Evolutionary conservation across 1,284 basidiomycete species (phyloP).

Genomic region (Puccinia triticina): DNA sequence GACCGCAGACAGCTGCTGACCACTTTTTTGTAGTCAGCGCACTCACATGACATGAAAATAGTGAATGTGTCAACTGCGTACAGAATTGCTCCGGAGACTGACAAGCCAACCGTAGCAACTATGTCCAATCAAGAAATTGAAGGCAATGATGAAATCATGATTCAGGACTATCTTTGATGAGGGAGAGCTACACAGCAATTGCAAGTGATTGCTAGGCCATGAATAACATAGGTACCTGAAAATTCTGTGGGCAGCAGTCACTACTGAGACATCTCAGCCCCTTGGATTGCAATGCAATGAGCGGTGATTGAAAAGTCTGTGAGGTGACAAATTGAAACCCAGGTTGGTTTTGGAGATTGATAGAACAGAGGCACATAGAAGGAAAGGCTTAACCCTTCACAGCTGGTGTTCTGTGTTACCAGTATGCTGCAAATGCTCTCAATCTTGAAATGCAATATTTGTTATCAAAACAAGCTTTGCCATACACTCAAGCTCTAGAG

Average conservation of each 20-base stretch:
- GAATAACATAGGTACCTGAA: background rate
- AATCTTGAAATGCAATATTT: too few relatives aligned
- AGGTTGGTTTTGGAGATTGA: conserved; percentile 47
- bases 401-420: background rate
- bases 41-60: background rate
- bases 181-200: background rate
- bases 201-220: background rate
- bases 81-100: background rate
- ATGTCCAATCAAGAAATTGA: conserved; percentile 1
- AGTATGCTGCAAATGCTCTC: conserved; percentile 11
- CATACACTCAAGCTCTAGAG: too few relatives aligned
- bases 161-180: too few relatives aligned
- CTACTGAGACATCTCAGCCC: background rate
- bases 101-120: background rate
- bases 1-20: too few relatives aligned
- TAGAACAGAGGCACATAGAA: conserved; percentile 56
- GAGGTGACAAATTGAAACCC: background rate
- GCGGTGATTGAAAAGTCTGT: background rate
- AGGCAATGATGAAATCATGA: background rate
- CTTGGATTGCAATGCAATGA: background rate
- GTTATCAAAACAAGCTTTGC: too few relatives aligned
- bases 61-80: background rate
- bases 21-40: too few relatives aligned
- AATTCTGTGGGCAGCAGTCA: conserved; percentile 9
- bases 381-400: conserved; percentile 50